These are phyloP conservation scores for Elaeis oleifera DNA, from an alignment of 202 grass and related monocot species.

Conservation along the genomic window DNA sequence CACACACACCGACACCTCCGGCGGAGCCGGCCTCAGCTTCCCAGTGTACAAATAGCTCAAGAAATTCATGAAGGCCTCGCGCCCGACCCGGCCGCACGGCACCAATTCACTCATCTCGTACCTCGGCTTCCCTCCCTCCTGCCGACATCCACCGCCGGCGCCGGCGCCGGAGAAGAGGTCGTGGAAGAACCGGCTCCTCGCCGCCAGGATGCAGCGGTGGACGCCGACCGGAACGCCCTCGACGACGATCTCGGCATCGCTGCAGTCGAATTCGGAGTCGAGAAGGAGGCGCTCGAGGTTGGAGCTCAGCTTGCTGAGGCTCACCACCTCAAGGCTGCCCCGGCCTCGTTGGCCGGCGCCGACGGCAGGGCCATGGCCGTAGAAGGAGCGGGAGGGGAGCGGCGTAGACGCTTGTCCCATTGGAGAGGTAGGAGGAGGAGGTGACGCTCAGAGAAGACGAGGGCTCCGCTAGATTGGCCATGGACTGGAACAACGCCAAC, in stretches of 20 bases:
- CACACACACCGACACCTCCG: slow-evolving; percentile 57
- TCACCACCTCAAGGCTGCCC: slow-evolving; percentile 8
- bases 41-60: slow-evolving; percentile 81
- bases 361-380: not conserved
- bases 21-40: slow-evolving; percentile 42
- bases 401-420: slow-evolving; percentile 41
- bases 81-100: slow-evolving; percentile 44
- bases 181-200: slow-evolving; percentile 73
- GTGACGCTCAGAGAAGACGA: slow-evolving; percentile 71
- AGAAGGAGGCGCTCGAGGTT: slow-evolving; percentile 50
- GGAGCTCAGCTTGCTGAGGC: slow-evolving; percentile 23
- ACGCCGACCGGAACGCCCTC: slow-evolving; percentile 45
- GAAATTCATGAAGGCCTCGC: slow-evolving; percentile 69
- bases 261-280: slow-evolving; percentile 63
- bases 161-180: slow-evolving; percentile 34
- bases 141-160: not conserved
- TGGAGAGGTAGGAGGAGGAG: slow-evolving; percentile 72
- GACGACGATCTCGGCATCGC: slow-evolving; percentile 79
- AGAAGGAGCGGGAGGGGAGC: not conserved
- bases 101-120: slow-evolving; percentile 79
- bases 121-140: slow-evolving; percentile 36
- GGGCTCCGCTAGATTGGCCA: slow-evolving; percentile 38
- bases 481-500: not conserved
- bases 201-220: slow-evolving; percentile 88
- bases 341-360: slow-evolving; percentile 9